These are phyloP conservation scores for Colletotrichum cordylinicola DNA, from an alignment of 2,329 filamentous ascomycete species.

Conservation along the genomic window DNA sequence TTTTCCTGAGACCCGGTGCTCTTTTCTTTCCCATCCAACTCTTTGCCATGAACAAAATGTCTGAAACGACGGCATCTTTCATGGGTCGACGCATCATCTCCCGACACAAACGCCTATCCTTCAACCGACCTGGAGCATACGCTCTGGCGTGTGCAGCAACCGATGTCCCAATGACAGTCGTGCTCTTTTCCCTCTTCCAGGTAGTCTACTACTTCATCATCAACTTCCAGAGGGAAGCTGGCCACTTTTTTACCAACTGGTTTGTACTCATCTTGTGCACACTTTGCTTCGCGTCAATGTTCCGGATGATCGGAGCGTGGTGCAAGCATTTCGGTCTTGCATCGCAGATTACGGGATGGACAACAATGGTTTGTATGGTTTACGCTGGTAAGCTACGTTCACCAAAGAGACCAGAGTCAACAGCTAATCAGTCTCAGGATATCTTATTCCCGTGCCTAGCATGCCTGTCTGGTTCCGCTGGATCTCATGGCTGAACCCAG, in stretches of 20 bases:
- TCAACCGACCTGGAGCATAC: constrained; percentile 58
- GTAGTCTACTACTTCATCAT: constrained; percentile 63
- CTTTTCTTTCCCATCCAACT: constrained; percentile 66
- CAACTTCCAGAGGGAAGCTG: constrained; percentile 59
- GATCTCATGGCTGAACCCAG: constrained; percentile 77
- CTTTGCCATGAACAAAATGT: constrained; percentile 61
- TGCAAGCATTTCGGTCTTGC: constrained; percentile 69
- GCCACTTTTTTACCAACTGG: constrained; percentile 78
- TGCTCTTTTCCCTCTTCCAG: constrained; percentile 55
- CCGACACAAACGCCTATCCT: constrained; percentile 52
- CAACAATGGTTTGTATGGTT: constrained; percentile 66
- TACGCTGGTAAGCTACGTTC: constrained; percentile 49
- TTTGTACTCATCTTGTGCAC: constrained; percentile 71
- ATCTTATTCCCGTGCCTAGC: constrained; percentile 52
- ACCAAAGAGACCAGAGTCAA: constrained; percentile 17
- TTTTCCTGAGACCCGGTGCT: constrained; percentile 59
- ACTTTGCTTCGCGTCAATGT: constrained; percentile 76
- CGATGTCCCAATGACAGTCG: constrained; percentile 64
- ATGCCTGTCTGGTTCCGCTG: constrained; percentile 79
- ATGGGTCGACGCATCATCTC: constrained; percentile 51
- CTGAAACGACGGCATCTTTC: constrained; percentile 54
- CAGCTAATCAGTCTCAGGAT: constrained; percentile 41
- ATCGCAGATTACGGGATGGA: constrained; percentile 55
- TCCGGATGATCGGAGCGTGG: constrained; percentile 73
- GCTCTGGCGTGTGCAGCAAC: constrained; percentile 57